Base-by-base conservation (phyloP, 768 basidiomycete species). In the Rubroboletus satanas region DNA sequence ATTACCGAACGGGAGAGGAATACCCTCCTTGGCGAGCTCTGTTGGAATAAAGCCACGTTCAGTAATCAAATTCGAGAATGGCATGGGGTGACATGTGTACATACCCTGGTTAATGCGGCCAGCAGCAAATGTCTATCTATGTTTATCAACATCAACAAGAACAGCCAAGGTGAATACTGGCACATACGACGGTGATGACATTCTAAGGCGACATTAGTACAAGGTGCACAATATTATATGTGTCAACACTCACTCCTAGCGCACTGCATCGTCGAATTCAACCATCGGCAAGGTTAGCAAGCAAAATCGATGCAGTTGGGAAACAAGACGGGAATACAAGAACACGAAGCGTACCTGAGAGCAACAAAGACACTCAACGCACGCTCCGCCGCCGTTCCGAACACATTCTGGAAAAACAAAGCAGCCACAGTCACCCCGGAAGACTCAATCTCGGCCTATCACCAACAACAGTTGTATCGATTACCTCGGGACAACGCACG, bases 21-120 rank as follows among this genome's bases (percentile, higher is more conserved):
- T 70, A 0, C 82, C 83, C 61, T 83, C 82, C 58, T 84, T 84
- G 3, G 82, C 82, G 5, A 84, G 77, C 50, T 84, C 83, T 78
- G 46, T 43, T 7, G n/a, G 2, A 2, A 39, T 23, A 11, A 11
- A 44, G 4, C 4, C 17, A 10, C 0, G 5, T 11, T 2, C 12
- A 2, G 9, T 7, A 12, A 18, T 42, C 21, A 21, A 23, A n/a
- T 6, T 3, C 8, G 32, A 35, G 32, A 39, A 18, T 8, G 29
- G 9, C 23, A 28, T 15, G n/a, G 4, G 6, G 7, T 15, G 7
- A 31, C 2, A 31, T 7, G 37, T 7, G 1, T 29, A 5, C 45
- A 32, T 31, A 74, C 77, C 76, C 72, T 83, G 83, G 55, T 83
- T 83, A 2, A 83, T 71, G n/a, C 78, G 75, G 0, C 78, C 67